These are phyloP conservation scores for Piper betle DNA, from an alignment of 164 flowering plant species.

Conservation along the genomic window DNA sequence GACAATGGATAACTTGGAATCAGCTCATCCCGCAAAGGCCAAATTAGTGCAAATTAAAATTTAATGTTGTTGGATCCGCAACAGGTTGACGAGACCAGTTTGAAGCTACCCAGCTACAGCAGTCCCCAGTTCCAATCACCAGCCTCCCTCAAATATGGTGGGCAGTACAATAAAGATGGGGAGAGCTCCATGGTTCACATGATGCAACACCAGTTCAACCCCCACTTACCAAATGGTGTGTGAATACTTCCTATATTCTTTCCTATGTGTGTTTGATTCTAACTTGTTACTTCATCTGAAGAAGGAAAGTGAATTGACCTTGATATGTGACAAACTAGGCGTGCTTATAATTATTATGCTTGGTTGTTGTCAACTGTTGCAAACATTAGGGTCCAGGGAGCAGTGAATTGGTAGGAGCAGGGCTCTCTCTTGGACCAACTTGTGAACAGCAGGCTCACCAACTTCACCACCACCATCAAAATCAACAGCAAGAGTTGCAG, in stretches of 20 bases:
- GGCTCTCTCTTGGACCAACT: constrained; percentile 20
- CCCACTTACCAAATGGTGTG: constrained; percentile 33
- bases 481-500: constrained; percentile 1
- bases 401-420: constrained; percentile 33
- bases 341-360: neutral
- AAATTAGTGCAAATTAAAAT: too few species aligned
- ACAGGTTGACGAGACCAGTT: constrained; percentile 4
- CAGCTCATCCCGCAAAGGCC: too few species aligned
- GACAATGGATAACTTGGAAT: too few species aligned
- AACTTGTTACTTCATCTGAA: neutral
- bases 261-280: neutral
- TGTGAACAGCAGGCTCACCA: constrained; percentile 19
- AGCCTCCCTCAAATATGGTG: constrained; percentile 20
- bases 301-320: neutral
- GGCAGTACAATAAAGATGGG: constrained; percentile 21
- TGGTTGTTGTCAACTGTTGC: neutral
- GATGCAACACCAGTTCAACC: constrained; percentile 23
- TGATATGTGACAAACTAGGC: neutral
- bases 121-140: constrained; percentile 33
- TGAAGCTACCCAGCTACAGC: constrained; percentile 9
- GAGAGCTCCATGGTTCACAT: constrained; percentile 26
- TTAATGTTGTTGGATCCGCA: too few species aligned
- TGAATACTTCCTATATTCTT: neutral
- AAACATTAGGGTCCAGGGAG: constrained; percentile 30
- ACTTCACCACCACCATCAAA: constrained; percentile 10